A percentile compares a stretch with the other conserved stretches of the same genome.
phyloP scores from a whole-genome alignment of 2,329 filamentous ascomycete genomes.

The Delphinella strobiligena region DNA sequence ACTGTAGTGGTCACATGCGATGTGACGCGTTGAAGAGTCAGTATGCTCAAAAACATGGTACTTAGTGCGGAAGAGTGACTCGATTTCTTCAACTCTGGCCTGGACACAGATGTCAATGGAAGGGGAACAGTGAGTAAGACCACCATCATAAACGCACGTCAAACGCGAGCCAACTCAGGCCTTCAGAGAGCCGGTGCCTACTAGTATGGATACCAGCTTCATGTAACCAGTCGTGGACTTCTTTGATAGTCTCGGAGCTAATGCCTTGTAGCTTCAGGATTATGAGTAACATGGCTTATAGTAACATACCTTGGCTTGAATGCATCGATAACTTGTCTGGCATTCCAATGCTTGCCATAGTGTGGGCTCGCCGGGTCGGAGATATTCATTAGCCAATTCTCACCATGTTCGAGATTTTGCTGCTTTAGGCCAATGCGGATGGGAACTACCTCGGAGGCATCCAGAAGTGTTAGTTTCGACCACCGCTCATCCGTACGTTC shows the following conservation, averaged over 20 bases:
- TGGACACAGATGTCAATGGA: background rate
- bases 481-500: slow-evolving; percentile 20
- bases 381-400: slow-evolving; percentile 20
- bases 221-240: slow-evolving; percentile 17
- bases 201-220: slow-evolving; percentile 10
- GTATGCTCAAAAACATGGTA: slow-evolving; percentile 17
- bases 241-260: slow-evolving; percentile 13
- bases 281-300: too few relatives aligned
- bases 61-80: slow-evolving; percentile 16
- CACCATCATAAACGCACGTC: slow-evolving; percentile 7
- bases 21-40: slow-evolving; percentile 11
- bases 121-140: background rate
- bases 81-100: slow-evolving; percentile 16
- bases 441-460: slow-evolving; percentile 26
- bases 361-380: slow-evolving; percentile 18
- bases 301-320: slow-evolving; percentile 16
- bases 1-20: slow-evolving; percentile 16
- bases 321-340: slow-evolving; percentile 16
- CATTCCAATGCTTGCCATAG: slow-evolving; percentile 22
- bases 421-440: slow-evolving; percentile 37
- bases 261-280: too few relatives aligned
- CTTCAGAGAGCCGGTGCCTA: slow-evolving; percentile 19
- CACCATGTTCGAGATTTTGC: slow-evolving; percentile 31
- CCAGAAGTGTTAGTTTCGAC: slow-evolving; percentile 25
- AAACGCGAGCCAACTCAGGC: slow-evolving; percentile 22